Evolutionary conservation across 1,139 yeast species (phyloP).

Genomic region (Saccharomyces hybrid): DNA sequence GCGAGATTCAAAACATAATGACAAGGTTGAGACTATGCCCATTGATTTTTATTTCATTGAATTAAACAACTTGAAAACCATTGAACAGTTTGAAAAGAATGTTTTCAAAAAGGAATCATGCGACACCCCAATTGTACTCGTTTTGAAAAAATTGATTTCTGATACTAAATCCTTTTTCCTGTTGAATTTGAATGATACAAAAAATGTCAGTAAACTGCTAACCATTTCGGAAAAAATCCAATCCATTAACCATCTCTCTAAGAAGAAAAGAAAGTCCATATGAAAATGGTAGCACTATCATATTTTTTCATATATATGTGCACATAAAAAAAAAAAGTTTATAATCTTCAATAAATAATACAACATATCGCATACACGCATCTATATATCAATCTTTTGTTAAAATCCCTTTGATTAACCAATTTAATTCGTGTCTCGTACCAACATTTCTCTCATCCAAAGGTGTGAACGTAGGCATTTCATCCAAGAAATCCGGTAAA

Average conservation of each 20-base stretch:
- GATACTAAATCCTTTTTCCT: conserved; percentile 24
- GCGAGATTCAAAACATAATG: conserved; percentile 2
- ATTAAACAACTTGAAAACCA: conserved; percentile 16
- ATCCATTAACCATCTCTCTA: background rate
- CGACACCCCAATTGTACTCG: conserved; percentile 20
- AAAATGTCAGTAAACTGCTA: conserved; percentile 8
- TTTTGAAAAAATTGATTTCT: conserved; percentile 22
- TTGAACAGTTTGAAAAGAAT: conserved; percentile 11
- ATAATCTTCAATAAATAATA: background rate
- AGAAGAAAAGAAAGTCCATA: background rate
- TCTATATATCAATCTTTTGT: conserved; percentile 18
- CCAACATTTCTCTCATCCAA: conserved; percentile 42
- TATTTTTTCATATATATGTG: background rate
- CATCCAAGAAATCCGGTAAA: conserved; percentile 25
- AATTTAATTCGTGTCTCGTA: conserved; percentile 58
- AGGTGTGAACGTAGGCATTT: conserved; percentile 28
- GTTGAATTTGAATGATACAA: conserved; percentile 10
- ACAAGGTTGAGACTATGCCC: conserved; percentile 4
- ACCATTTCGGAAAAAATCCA: conserved; percentile 9
- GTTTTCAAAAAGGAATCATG: conserved; percentile 6
- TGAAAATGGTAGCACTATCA: background rate
- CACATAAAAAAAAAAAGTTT: background rate
- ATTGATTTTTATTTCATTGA: conserved; percentile 25
- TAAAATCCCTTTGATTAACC: conserved; percentile 57
- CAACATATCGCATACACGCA: background rate